A percentile compares a stretch with the other conserved stretches of the same genome.
phyloP scores from a whole-genome alignment of 2,329 filamentous ascomycete genomes.

The Aspergillus sojae region DNA sequence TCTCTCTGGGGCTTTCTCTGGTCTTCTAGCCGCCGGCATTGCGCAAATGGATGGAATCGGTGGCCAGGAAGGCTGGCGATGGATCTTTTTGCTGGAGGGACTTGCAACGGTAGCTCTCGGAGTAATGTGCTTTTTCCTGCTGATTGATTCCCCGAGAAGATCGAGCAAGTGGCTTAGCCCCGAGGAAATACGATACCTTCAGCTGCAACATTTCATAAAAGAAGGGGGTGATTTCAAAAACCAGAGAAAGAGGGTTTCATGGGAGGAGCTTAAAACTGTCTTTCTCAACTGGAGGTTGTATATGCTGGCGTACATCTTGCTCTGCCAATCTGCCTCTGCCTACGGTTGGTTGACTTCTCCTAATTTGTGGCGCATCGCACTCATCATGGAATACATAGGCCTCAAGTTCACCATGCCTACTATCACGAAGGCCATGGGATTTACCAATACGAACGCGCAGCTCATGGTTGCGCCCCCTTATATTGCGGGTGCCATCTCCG shows the following conservation, averaged over 20 bases:
- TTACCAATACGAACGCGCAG: constrained; percentile 37
- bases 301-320: constrained; percentile 35
- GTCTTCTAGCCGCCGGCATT: constrained; percentile 42
- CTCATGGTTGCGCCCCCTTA: constrained; percentile 31
- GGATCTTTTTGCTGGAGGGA: constrained; percentile 54
- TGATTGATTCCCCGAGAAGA: constrained; percentile 45
- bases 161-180: constrained; percentile 40
- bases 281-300: constrained; percentile 14
- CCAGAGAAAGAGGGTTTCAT: background rate
- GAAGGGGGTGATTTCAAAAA: constrained; percentile 9
- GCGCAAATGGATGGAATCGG: constrained; percentile 22
- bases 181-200: constrained; percentile 33
- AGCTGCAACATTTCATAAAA: constrained; percentile 16
- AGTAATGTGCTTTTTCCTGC: constrained; percentile 18
- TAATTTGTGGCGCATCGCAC: constrained; percentile 10
- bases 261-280: constrained; percentile 12
- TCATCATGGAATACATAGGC: constrained; percentile 27
- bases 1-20: constrained; percentile 35
- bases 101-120: constrained; percentile 23
- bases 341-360: constrained; percentile 20
- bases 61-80: constrained; percentile 28
- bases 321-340: constrained; percentile 24
- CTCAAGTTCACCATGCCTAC: constrained; percentile 41
- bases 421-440: constrained; percentile 43
- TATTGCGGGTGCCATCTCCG: constrained; percentile 29